These are phyloP conservation scores for Westerdykella aurantiaca DNA, from an alignment of 2,329 filamentous ascomycete genomes.

Conservation along the genomic window DNA sequence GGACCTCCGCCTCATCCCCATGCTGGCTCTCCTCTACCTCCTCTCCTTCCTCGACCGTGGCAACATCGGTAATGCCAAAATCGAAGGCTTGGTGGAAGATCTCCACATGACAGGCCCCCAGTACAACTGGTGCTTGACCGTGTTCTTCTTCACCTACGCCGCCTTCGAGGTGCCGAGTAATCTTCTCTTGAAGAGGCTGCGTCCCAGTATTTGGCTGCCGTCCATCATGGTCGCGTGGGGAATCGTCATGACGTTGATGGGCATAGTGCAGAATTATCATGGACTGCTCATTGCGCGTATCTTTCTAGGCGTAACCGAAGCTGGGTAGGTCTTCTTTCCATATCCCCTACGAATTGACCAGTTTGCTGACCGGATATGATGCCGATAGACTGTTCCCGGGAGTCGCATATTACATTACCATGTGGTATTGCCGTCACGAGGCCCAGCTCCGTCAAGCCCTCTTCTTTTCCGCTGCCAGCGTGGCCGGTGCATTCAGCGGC, in stretches of 20 bases:
- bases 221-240: constrained; percentile 50
- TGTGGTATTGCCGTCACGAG: constrained; percentile 59
- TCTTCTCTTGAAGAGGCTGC: constrained; percentile 55
- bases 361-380: background rate
- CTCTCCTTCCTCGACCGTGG: constrained; percentile 33
- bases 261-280: constrained; percentile 42
- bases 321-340: constrained; percentile 15
- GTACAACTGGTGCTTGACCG: constrained; percentile 58
- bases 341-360: no score
- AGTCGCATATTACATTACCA: constrained; percentile 52
- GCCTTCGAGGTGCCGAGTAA: constrained; percentile 52
- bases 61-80: constrained; percentile 41
- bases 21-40: constrained; percentile 37
- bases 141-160: constrained; percentile 56
- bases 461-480: constrained; percentile 54
- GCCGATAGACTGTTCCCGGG: constrained; percentile 26
- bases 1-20: constrained; percentile 37
- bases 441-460: constrained; percentile 53
- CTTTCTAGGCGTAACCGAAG: constrained; percentile 40
- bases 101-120: constrained; percentile 46
- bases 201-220: constrained; percentile 40
- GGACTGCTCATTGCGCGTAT: constrained; percentile 43
- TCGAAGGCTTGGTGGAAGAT: constrained; percentile 29
- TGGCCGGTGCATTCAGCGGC: constrained; percentile 57
- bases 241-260: constrained; percentile 47